Evolutionary conservation across 805 yeast species (phyloP).

Genomic region (Kodamaea kakaduensis): DNA sequence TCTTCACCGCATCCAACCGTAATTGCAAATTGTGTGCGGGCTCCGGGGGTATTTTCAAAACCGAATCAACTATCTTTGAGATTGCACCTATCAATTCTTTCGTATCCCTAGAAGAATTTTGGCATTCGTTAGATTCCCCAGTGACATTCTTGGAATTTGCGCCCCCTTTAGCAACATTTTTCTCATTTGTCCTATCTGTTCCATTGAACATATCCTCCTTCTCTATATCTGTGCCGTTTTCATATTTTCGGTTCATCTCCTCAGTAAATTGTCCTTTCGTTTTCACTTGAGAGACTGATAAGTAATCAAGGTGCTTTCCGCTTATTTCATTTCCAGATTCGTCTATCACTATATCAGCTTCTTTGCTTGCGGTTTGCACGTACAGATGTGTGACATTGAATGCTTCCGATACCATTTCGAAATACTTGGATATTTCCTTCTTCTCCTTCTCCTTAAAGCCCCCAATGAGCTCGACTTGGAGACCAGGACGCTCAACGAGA

Average conservation of each 20-base stretch:
- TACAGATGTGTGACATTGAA: no score
- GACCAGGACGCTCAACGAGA: not conserved
- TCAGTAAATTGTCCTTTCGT: no score
- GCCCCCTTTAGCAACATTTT: no score
- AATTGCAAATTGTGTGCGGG: constrained; percentile 1
- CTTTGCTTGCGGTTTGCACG: no score
- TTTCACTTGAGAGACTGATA: no score
- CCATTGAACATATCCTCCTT: not conserved
- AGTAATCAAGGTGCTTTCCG: no score
- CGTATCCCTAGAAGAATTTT: not conserved
- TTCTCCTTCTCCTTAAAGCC: not conserved
- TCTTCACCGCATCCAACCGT: constrained; percentile 1
- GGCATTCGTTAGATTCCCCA: not conserved
- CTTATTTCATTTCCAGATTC: no score
- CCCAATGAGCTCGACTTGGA: constrained; percentile 1
- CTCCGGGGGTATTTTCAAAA: constrained; percentile 1
- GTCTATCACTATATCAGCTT: no score
- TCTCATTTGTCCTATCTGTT: no score
- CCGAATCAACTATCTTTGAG: not conserved
- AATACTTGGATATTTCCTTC: not conserved
- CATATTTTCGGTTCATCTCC: no score
- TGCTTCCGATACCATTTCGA: not conserved
- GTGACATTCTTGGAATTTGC: not conserved
- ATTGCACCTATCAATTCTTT: not conserved
- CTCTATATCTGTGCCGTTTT: not conserved